Evolutionary conservation across 2,329 filamentous ascomycete genomes (phyloP).

Genomic region (Fusarium abutilonis): DNA sequence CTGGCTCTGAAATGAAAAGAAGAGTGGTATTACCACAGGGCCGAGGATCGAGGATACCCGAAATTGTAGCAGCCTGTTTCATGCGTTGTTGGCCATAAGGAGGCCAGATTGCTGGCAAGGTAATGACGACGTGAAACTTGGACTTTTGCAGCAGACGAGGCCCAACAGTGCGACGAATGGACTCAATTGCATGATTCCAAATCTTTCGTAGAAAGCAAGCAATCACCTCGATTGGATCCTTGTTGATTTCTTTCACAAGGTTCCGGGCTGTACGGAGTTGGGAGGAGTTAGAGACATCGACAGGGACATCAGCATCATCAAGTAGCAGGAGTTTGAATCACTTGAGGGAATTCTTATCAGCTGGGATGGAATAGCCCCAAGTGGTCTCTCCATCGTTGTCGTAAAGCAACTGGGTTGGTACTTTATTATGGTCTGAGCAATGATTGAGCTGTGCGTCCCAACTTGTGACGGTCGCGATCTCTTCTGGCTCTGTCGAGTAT

Average conservation of each 20-base stretch:
- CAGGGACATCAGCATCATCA: constrained; percentile 45
- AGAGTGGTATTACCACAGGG: constrained; percentile 46
- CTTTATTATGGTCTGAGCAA: constrained; percentile 48
- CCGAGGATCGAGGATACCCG: constrained; percentile 50
- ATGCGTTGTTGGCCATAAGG: constrained; percentile 51
- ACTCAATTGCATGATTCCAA: constrained; percentile 46
- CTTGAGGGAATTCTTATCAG: constrained; percentile 36
- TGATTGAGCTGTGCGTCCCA: constrained; percentile 42
- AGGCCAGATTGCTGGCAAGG: constrained; percentile 58
- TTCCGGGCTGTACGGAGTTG: constrained; percentile 34
- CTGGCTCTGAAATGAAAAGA: constrained; percentile 55
- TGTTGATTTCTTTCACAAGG: constrained; percentile 13
- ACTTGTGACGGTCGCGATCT: constrained; percentile 47
- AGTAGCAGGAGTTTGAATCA: constrained; percentile 58
- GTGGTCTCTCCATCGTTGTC: rapidly evolving
- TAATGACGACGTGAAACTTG: constrained; percentile 53
- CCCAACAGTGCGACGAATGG: constrained; percentile 40
- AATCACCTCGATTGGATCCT: constrained; percentile 45
- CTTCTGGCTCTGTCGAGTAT: constrained; percentile 40
- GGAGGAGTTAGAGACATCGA: constrained; percentile 27
- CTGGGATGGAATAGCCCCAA: constrained; percentile 50
- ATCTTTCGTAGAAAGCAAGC: constrained; percentile 47
- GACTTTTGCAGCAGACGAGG: constrained; percentile 17
- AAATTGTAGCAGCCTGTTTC: constrained; percentile 46
- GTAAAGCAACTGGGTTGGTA: constrained; percentile 45